Evolutionary conservation across 2,329 filamentous ascomycete species (phyloP).

Genomic region (Ophiostoma sp.): DNA sequence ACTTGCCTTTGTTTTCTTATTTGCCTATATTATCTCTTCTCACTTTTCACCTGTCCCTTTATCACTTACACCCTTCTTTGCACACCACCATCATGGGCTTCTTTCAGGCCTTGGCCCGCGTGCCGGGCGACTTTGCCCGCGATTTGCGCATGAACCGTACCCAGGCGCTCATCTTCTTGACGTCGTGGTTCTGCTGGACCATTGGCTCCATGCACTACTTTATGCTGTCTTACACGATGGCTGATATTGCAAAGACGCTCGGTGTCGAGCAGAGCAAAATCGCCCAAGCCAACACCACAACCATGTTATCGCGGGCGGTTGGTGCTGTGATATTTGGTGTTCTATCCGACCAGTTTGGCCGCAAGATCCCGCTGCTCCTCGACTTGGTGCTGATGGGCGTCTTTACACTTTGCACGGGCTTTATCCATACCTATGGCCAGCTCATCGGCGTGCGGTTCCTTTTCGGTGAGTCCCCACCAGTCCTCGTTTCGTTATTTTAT

Average conservation of each 20-base stretch:
- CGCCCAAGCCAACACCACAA: constrained; percentile 17
- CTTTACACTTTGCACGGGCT: constrained; percentile 19
- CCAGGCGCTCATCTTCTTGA: constrained; percentile 19
- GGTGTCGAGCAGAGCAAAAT: constrained; percentile 18
- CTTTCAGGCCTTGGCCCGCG: neutral
- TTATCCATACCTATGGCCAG: constrained; percentile 13
- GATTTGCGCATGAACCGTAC: constrained; percentile 16
- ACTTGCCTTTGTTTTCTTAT: neutral
- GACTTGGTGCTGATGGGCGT: constrained; percentile 16
- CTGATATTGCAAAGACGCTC: neutral
- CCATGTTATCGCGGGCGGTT: constrained; percentile 7
- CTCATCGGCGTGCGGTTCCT: constrained; percentile 12
- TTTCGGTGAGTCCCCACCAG: neutral
- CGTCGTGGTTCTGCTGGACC: constrained; percentile 20
- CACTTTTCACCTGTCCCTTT: neutral
- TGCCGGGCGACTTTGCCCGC: constrained; percentile 8
- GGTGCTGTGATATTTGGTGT: constrained; percentile 15
- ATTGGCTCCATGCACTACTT: constrained; percentile 21
- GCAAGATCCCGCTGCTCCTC: constrained; percentile 7
- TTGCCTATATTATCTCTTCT: neutral
- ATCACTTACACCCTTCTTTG: neutral
- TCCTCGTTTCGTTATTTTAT: neutral
- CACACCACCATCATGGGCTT: constrained; percentile 9
- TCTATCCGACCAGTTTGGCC: constrained; percentile 13
- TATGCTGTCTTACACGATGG: constrained; percentile 15